Conservation (phyloP, 768 basidiomycete genomes). For the Rhodocollybia butyracea region DNA sequence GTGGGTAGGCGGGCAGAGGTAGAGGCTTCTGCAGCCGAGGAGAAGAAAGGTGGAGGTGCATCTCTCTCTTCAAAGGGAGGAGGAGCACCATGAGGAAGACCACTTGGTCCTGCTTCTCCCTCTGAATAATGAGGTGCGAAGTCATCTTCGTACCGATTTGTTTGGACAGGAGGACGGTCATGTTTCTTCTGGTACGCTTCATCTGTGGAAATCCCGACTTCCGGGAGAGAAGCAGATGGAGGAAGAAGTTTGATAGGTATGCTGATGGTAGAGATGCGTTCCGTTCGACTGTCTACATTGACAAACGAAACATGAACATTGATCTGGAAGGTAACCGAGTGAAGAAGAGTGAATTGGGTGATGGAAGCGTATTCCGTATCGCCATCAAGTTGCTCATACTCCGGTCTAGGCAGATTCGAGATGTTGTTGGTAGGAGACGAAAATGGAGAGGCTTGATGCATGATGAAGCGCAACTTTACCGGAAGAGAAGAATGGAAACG, state of each 20-base stretch:
- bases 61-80: conserved; percentile 86
- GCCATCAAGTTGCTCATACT: conserved; percentile 46
- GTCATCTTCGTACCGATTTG: conserved; percentile 72
- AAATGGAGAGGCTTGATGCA: conserved; percentile 60
- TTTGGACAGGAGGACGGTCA: conserved; percentile 72
- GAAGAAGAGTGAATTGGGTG: conserved; percentile 79
- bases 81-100: conserved; percentile 58
- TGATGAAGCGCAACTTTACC: conserved; percentile 74
- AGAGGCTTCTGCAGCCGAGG: conserved; percentile 52
- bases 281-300: conserved; percentile 62
- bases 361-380: conserved; percentile 72
- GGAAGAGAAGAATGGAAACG: conserved; percentile 79
- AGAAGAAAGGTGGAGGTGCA: conserved; percentile 72
- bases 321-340: conserved; percentile 77
- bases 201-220: conserved; percentile 69
- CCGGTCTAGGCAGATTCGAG: conserved; percentile 38
- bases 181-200: conserved; percentile 86
- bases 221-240: conserved; percentile 73
- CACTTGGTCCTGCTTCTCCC: conserved; percentile 76
- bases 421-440: conserved; percentile 47
- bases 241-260: conserved; percentile 75
- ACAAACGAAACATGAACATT: conserved; percentile 76
- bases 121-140: conserved; percentile 61
- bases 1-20: conserved; percentile 62
- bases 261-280: conserved; percentile 58